A percentile compares a stretch with the other conserved stretches of the same genome.
Conservation (phyloP, 768 basidiomycete genomes). For the Lactifluus subvellereus region DNA sequence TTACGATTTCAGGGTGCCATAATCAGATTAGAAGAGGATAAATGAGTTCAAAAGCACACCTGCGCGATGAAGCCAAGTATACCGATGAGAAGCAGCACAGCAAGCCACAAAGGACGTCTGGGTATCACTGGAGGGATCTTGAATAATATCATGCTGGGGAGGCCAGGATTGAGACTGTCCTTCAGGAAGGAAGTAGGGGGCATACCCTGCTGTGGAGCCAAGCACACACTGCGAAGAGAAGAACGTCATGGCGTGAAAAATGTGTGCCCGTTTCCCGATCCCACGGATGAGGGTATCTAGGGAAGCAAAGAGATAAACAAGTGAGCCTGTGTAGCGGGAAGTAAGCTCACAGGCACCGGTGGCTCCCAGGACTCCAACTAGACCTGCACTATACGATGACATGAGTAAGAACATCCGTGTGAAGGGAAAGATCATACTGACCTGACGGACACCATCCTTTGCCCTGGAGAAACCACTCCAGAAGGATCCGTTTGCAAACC, state of each 20-base stretch:
- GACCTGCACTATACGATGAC: slow-evolving; percentile 40
- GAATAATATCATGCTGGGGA: slow-evolving; percentile 39
- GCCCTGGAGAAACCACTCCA: slow-evolving; percentile 27
- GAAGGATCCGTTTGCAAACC: slow-evolving; percentile 7
- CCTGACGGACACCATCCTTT: slow-evolving; percentile 57
- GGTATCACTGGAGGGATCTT: slow-evolving; percentile 43
- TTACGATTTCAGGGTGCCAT: not conserved
- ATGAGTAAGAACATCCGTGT: not conserved
- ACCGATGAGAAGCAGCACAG: slow-evolving; percentile 45
- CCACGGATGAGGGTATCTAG: slow-evolving; percentile 50
- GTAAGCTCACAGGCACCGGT: slow-evolving; percentile 61
- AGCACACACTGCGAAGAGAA: slow-evolving; percentile 56
- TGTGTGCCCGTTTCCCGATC: slow-evolving; percentile 74
- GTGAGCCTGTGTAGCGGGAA: not conserved
- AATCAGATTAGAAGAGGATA: not conserved
- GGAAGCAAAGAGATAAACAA: not conserved
- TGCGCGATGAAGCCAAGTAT: slow-evolving; percentile 47
- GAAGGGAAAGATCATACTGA: slow-evolving; percentile 27
- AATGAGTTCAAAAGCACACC: slow-evolving; percentile 19
- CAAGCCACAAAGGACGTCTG: slow-evolving; percentile 40
- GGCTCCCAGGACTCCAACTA: slow-evolving; percentile 57
- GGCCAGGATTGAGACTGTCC: not conserved
- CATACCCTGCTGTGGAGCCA: slow-evolving; percentile 32
- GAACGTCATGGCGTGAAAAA: slow-evolving; percentile 64
- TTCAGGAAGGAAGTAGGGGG: not conserved